Base-by-base conservation (phyloP, 2,329 filamentous ascomycete genomes). In the Polytolypa hystricis region DNA sequence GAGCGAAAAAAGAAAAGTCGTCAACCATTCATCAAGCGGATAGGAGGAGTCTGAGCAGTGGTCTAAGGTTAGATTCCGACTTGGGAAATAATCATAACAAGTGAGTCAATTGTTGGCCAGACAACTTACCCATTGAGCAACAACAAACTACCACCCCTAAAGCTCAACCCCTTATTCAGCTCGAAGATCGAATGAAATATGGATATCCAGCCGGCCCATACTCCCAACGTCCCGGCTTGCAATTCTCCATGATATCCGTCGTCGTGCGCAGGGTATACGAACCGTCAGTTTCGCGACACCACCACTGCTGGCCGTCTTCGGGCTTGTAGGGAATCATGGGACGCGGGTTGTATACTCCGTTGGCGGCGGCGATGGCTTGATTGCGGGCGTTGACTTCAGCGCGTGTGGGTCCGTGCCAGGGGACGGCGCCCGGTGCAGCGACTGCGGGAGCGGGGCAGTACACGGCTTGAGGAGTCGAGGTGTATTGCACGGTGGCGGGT, bases 281-380 rank as follows among this genome's bases (percentile, higher is more conserved):
- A 9, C 54, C 54, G 42, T 60, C 53, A 16, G 54, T 30, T 38
- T 62, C 57, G 29, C 51, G 52, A 39, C 53, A 56, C 50, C 52
- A 62, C 38, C 52, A 58, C 29, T 55, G 48, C 31, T 52, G 49
- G 20, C 50, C 48, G 14, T 48, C 37, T 9, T 42, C 46, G 2
- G 54, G 47, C 37, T 51, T 49, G 40, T 53, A 54, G 1, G 57
- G 58, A 15, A 51, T 47, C 18, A 57, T 44, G 27, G 47, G 47
- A 17, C 45, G 46, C 25, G 49, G 50, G 17, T 47, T 40, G 20
- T 42, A 47, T 7, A 44, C 41, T 12, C 47, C 47, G 11, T 43
- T 41, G 11, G 37, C 42, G 10, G 41, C 40, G 29, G 50, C 52
- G 28, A 52, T 45, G 27, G 46, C 43, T n/a, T 45, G 40, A 26